Conservation (phyloP, 108 stramenopile genomes). For the Cyclotella atomus region DNA sequence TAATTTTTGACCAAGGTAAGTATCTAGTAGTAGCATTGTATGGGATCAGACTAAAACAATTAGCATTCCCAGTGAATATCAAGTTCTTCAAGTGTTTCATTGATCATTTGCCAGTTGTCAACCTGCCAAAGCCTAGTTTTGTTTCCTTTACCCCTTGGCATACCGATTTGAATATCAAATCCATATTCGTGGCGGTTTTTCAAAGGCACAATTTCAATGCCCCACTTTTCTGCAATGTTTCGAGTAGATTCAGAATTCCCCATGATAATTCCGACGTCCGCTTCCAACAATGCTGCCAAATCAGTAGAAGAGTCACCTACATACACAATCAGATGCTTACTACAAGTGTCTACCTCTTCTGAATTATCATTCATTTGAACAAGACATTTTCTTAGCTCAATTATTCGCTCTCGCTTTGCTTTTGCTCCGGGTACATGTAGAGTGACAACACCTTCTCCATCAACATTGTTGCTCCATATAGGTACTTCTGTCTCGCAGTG, state of each 20-base stretch:
- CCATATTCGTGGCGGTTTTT: slow-evolving; percentile 23
- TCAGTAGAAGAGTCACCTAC: slow-evolving; percentile 68
- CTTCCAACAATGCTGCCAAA: slow-evolving; percentile 52
- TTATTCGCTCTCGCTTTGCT: slow-evolving; percentile 53
- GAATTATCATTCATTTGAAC: background rate
- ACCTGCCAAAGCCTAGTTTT: background rate
- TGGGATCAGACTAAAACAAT: background rate
- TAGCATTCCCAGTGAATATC: slow-evolving; percentile 25
- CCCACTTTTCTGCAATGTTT: slow-evolving; percentile 42
- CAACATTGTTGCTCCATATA: slow-evolving; percentile 64
- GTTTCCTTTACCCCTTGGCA: background rate
- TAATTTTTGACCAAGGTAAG: too few relatives aligned
- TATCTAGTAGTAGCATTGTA: too few relatives aligned
- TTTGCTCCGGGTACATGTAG: slow-evolving; percentile 58
- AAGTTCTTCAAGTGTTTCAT: slow-evolving; percentile 36
- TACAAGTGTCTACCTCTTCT: background rate
- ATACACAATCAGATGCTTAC: slow-evolving; percentile 45
- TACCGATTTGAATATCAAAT: slow-evolving; percentile 5
- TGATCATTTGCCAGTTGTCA: slow-evolving; percentile 38
- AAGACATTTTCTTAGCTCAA: slow-evolving; percentile 33
- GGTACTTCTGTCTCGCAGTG: slow-evolving; percentile 46
- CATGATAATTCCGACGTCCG: slow-evolving; percentile 62
- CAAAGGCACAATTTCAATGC: slow-evolving; percentile 38
- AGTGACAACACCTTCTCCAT: slow-evolving; percentile 48
- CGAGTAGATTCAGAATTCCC: slow-evolving; percentile 45